phyloP scores from a whole-genome alignment of 345 rosid species.

The Lumnitzera racemosa region DNA sequence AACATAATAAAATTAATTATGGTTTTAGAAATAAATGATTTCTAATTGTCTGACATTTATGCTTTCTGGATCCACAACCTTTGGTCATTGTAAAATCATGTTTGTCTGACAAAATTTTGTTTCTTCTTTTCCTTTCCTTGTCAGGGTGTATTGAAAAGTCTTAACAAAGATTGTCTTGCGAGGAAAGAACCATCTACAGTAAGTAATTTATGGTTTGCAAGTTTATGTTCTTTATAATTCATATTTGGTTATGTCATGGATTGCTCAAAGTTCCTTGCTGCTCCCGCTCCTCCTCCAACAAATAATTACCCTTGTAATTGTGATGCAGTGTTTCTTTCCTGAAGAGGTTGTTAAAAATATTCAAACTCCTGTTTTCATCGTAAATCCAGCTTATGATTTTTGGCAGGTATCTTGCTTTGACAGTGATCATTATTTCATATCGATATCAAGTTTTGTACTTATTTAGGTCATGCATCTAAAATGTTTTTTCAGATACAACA shows the following conservation, averaged over 20 bases:
- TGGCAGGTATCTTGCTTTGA: slow-evolving; percentile 66
- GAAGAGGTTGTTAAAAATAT: slow-evolving; percentile 46
- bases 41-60: no score
- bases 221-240: background rate
- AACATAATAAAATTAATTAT: no score
- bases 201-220: slow-evolving; percentile 9
- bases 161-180: slow-evolving; percentile 32
- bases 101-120: no score
- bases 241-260: background rate
- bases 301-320: slow-evolving; percentile 4
- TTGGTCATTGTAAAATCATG: no score
- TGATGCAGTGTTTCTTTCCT: slow-evolving; percentile 62
- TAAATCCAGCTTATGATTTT: slow-evolving; percentile 81
- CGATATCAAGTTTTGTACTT: background rate
- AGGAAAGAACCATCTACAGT: slow-evolving; percentile 40
- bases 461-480: slow-evolving; percentile 8
- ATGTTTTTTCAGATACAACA: slow-evolving; percentile 44
- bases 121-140: slow-evolving; percentile 7
- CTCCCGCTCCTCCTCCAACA: background rate
- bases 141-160: slow-evolving; percentile 56
- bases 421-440: background rate
- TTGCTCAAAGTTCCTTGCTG: slow-evolving; percentile 4
- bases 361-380: slow-evolving; percentile 64
- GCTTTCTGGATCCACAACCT: no score
- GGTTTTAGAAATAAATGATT: no score